Evolutionary conservation across 2,329 filamentous ascomycete genomes (phyloP).

Genomic region (Chalaropsis thielavioides): DNA sequence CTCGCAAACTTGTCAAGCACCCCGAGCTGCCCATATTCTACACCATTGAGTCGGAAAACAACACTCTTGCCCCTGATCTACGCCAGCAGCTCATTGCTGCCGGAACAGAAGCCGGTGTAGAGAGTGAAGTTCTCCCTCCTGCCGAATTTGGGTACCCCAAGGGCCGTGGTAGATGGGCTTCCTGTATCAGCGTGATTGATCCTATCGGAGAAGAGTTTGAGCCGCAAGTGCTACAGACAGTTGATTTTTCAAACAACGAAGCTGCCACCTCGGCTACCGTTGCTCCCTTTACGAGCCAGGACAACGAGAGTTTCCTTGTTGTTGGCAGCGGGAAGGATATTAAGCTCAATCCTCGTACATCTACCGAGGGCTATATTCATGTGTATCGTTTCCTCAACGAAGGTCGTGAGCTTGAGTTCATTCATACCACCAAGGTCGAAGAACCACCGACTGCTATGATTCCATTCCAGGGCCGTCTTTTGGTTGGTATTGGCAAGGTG

Average conservation of each 20-base stretch:
- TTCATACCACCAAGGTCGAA: slow-evolving; percentile 90
- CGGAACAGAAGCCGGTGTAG: slow-evolving; percentile 54
- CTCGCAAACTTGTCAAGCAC: slow-evolving; percentile 73
- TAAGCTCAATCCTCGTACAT: slow-evolving; percentile 60
- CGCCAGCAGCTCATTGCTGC: slow-evolving; percentile 61
- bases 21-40: slow-evolving; percentile 85
- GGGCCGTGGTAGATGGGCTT: slow-evolving; percentile 79
- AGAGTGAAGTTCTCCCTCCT: slow-evolving; percentile 54
- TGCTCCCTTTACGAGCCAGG: slow-evolving; percentile 75
- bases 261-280: slow-evolving; percentile 75
- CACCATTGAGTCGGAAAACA: slow-evolving; percentile 85
- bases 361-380: slow-evolving; percentile 69
- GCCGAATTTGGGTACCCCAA: slow-evolving; percentile 82
- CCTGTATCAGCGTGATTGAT: slow-evolving; percentile 85
- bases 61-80: slow-evolving; percentile 70
- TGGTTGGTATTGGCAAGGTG: slow-evolving; percentile 71
- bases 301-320: slow-evolving; percentile 79
- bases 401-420: slow-evolving; percentile 80
- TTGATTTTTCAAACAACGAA: slow-evolving; percentile 81
- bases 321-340: slow-evolving; percentile 92
- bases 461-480: slow-evolving; percentile 79
- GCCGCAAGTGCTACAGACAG: slow-evolving; percentile 51
- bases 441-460: slow-evolving; percentile 79
- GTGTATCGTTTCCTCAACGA: slow-evolving; percentile 81
- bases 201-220: slow-evolving; percentile 39